These are phyloP conservation scores for Fraxinus pennsylvanica DNA, from an alignment of 257 asterid genomes.

Conservation along the genomic window DNA sequence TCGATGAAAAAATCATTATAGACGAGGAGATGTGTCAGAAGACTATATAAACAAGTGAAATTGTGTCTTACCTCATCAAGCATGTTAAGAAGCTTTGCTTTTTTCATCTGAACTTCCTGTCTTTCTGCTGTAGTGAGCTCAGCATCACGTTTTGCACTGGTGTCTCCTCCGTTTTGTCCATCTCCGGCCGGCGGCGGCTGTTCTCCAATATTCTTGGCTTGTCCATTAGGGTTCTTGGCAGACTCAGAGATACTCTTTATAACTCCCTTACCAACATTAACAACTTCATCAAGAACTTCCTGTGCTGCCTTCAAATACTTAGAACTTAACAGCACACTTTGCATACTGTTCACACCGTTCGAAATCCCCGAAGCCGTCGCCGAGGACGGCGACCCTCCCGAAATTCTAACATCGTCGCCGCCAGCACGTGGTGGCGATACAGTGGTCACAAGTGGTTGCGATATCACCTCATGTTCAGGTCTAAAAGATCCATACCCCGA, in stretches of 20 bases:
- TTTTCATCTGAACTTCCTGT: slow-evolving; percentile 97
- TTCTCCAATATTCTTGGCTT: slow-evolving; percentile 43
- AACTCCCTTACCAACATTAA: slow-evolving; percentile 68
- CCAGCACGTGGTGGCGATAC: slow-evolving; percentile 36
- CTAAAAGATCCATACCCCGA: slow-evolving; percentile 38
- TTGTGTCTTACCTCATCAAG: slow-evolving; percentile 78
- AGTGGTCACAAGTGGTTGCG: slow-evolving; percentile 36
- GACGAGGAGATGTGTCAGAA: background rate
- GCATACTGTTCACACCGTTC: slow-evolving; percentile 60
- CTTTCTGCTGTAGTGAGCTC: slow-evolving; percentile 81
- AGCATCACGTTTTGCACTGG: slow-evolving; percentile 43
- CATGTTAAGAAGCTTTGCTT: slow-evolving; percentile 93
- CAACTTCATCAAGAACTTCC: slow-evolving; percentile 95
- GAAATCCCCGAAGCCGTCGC: slow-evolving; percentile 81
- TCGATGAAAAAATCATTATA: background rate
- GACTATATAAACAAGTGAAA: too few relatives aligned
- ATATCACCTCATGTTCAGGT: slow-evolving; percentile 44
- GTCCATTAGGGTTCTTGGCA: slow-evolving; percentile 29
- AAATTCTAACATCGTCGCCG: slow-evolving; percentile 45
- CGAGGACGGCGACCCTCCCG: slow-evolving; percentile 67
- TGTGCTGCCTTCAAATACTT: slow-evolving; percentile 87
- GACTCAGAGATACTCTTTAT: slow-evolving; percentile 33
- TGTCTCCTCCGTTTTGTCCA: slow-evolving; percentile 42
- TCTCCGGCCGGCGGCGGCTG: slow-evolving; percentile 31
- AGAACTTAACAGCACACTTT: slow-evolving; percentile 59